Base-by-base conservation (phyloP, 345 rosid genomes). In the Eutrema japonicum region DNA sequence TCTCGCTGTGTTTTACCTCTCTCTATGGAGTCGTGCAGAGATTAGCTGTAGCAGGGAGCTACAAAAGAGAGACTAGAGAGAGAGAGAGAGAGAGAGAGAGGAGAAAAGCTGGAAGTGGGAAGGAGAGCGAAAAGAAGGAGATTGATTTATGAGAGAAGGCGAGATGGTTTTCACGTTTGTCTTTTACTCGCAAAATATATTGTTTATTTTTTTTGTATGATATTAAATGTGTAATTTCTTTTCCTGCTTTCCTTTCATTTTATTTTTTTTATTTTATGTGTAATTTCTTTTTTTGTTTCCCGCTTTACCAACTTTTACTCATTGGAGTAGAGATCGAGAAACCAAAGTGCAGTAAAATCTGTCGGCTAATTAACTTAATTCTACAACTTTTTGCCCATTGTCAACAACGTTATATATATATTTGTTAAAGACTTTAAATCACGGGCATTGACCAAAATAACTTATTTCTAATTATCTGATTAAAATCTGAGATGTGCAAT, bases 81-180 rank as follows among this genome's bases (percentile, higher is more conserved):
- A 65, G 61, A 47, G n/a, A 48, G 68, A 32, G 65, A 46, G 26
- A 46, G 78, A 37, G 10, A 40, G 22, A 63, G 80, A 52, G 41
- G 62, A 73, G 43, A 58, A 65, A 71, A 68, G 82, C 68, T 26
- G 75, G 53, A 42, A 72, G 58, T 62, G 47, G 70, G 54, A 36
- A 63, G 73, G 72, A 65, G 76, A 41, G 49, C 5, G 57, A 82
- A 45, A 16, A 70, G 66, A 58, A 33, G 67, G 51, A 73, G 70
- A 54, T 56, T 77, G 82, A 70, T 78, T 82, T 82, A 80, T 70
- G 83, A 65, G 74, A 68, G 75, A 42, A 71, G 54, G 62, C 47
- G 62, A 78, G 77, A 61, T 54, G 83, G 87, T 78, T 80, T 77
- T 84, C 83, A 81, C 77, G 82, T 83, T 82, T 83, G 87, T 81